phyloP scores from a whole-genome alignment of 768 basidiomycete genomes.

The Kwoniella mangroviensis region DNA sequence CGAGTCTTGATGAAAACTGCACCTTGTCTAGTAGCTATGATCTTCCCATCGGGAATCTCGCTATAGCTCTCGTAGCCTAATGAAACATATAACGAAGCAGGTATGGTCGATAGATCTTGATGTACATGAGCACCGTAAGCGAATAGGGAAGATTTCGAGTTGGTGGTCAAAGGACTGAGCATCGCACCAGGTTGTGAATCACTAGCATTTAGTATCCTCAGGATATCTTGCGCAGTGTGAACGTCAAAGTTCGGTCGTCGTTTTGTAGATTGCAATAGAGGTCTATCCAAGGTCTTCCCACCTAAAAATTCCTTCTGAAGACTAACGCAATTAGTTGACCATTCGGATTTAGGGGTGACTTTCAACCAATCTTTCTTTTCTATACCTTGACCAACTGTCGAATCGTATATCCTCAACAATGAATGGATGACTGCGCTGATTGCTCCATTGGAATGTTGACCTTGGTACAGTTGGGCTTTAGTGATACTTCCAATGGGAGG shows the following conservation, averaged over 20 bases:
- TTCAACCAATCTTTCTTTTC: conserved; percentile 29
- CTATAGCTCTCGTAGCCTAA: conserved; percentile 27
- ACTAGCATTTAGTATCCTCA: conserved; percentile 35
- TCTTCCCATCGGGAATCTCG: conserved; percentile 36
- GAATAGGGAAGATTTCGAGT: conserved; percentile 40
- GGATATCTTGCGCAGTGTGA: conserved; percentile 41
- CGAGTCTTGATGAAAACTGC: conserved; percentile 50
- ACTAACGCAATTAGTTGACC: conserved; percentile 23
- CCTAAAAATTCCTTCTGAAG: conserved; percentile 30
- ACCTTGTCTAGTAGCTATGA: conserved; percentile 43
- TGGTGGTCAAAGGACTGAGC: conserved; percentile 26
- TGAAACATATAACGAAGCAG: conserved; percentile 20
- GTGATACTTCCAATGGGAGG: conserved; percentile 38
- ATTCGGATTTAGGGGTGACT: conserved; percentile 14
- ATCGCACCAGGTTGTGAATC: conserved; percentile 54
- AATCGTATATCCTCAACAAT: conserved; percentile 37
- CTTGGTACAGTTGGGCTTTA: conserved; percentile 50
- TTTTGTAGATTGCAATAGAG: conserved; percentile 37
- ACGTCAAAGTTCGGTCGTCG: conserved; percentile 31
- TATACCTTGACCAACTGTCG: conserved; percentile 6
- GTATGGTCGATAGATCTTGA: conserved; percentile 18
- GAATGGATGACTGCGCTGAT: conserved; percentile 41
- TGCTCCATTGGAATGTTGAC: conserved; percentile 38
- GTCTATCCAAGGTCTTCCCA: conserved; percentile 40
- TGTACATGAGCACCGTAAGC: conserved; percentile 51